phyloP scores from a whole-genome alignment of 192 early-diverging fungal genomes.

The Linnemannia elongata region DNA sequence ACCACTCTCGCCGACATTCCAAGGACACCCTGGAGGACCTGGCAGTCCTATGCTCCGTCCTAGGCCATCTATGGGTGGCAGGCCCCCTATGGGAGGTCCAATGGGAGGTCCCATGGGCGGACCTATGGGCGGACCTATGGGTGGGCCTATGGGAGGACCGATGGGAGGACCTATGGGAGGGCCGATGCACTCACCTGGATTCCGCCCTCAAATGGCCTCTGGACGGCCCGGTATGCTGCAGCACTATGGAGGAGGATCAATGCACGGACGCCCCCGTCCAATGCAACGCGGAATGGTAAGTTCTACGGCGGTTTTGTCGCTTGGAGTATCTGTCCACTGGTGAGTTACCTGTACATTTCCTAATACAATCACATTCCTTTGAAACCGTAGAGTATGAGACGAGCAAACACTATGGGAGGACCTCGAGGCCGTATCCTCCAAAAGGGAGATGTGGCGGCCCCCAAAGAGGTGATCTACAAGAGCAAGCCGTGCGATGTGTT shows the following conservation, averaged over 20 bases:
- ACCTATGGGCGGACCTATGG: slow-evolving; percentile 16
- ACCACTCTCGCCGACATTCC: slow-evolving; percentile 13
- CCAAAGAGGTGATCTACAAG: slow-evolving; percentile 57
- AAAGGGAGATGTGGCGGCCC: slow-evolving; percentile 36
- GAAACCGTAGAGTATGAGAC: slow-evolving; percentile 12
- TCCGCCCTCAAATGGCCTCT: slow-evolving; percentile 29
- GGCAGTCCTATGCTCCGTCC: slow-evolving; percentile 16
- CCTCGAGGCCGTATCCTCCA: slow-evolving; percentile 33
- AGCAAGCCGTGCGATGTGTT: slow-evolving; percentile 66
- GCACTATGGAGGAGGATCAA: slow-evolving; percentile 13
- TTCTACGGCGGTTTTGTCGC: not conserved
- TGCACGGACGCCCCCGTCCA: slow-evolving; percentile 37
- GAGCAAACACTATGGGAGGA: slow-evolving; percentile 41
- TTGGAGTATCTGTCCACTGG: not conserved
- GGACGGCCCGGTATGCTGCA: slow-evolving; percentile 33
- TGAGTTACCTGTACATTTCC: not conserved
- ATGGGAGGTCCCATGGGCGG: slow-evolving; percentile 33
- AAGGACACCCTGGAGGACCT: not conserved
- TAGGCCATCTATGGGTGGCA: slow-evolving; percentile 36
- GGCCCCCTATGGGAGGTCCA: slow-evolving; percentile 43
- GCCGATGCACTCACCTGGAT: slow-evolving; percentile 29
- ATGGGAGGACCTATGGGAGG: slow-evolving; percentile 20
- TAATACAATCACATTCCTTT: not conserved
- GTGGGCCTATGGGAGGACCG: slow-evolving; percentile 15
- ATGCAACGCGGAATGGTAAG: slow-evolving; percentile 42